Percentiles rank a stretch among this genome's conserved stretches.
Evolutionary conservation across 306 rosid species (phyloP).

Genomic region (Cicer cuneatum): DNA sequence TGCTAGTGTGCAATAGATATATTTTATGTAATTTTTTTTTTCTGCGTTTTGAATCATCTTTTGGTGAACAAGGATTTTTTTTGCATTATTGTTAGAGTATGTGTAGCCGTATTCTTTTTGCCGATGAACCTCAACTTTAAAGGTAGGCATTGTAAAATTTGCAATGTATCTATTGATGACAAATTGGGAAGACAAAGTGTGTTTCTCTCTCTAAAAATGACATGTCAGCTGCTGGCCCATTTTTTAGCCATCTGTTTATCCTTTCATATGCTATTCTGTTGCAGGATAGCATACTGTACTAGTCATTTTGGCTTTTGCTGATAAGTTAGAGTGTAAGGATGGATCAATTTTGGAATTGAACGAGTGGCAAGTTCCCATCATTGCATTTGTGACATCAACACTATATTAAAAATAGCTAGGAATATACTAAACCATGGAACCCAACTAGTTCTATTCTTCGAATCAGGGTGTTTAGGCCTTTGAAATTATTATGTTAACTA

Average conservation of each 20-base stretch:
- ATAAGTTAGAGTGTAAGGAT: conserved; percentile 3
- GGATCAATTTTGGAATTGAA: conserved; percentile 13
- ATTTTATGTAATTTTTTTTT: not conserved
- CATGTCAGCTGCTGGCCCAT: not conserved
- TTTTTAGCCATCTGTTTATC: conserved; percentile 11
- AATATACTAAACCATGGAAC: not conserved
- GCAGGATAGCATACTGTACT: conserved; percentile 12
- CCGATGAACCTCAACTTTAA: not conserved
- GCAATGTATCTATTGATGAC: not conserved
- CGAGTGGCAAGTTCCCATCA: conserved; percentile 1
- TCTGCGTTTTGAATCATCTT: not conserved
- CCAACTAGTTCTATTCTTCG: not conserved
- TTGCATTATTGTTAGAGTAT: not conserved
- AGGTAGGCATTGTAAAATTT: not conserved
- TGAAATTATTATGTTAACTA: conserved; percentile 32
- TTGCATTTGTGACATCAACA: not conserved
- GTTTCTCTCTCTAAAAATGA: conserved; percentile 19
- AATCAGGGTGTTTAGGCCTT: conserved; percentile 6
- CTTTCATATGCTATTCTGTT: conserved; percentile 8
- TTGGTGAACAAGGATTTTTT: not conserved
- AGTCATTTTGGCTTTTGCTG: conserved; percentile 20
- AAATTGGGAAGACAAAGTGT: not conserved
- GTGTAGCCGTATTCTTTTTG: conserved; percentile 29
- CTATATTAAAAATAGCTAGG: not conserved
- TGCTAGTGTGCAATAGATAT: not conserved